Evolutionary conservation across 2,329 filamentous ascomycete species (phyloP).

Genomic region (Parascedosporium putredinis): DNA sequence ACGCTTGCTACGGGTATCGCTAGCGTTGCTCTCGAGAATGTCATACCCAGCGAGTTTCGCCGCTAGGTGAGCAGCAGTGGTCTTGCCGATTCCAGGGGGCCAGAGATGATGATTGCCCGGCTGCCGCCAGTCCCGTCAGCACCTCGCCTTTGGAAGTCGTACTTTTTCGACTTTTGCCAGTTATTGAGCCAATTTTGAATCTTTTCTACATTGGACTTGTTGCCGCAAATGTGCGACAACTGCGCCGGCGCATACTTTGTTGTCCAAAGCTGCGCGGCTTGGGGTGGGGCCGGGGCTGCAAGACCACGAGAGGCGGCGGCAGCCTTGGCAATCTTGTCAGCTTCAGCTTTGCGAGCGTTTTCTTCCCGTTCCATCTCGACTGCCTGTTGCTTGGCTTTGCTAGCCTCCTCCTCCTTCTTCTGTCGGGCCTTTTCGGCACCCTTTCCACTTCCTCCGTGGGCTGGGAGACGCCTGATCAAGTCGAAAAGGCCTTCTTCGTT

Average conservation of each 20-base stretch:
- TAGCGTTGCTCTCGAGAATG: constrained; percentile 89
- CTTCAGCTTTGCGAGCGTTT: constrained; percentile 41
- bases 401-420: constrained; percentile 76
- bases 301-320: constrained; percentile 22
- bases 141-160: constrained; percentile 71
- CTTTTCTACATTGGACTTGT: constrained; percentile 82
- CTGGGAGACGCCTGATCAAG: constrained; percentile 69
- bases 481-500: constrained; percentile 87
- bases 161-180: constrained; percentile 70
- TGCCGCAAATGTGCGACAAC: constrained; percentile 84
- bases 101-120: constrained; percentile 89
- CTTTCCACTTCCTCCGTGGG: constrained; percentile 77
- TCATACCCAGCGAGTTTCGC: constrained; percentile 91
- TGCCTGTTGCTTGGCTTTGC: constrained; percentile 70
- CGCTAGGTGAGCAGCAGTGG: constrained; percentile 88
- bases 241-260: constrained; percentile 87
- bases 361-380: constrained; percentile 81
- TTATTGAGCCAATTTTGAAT: constrained; percentile 78
- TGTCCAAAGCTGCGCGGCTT: constrained; percentile 71
- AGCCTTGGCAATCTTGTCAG: constrained; percentile 38
- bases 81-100: constrained; percentile 97
- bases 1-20: constrained; percentile 91
- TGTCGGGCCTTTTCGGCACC: constrained; percentile 76
- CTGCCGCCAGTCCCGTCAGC: constrained; percentile 74
- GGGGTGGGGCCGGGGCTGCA: constrained; percentile 25